Evolutionary conservation across 495 filamentous ascomycete genomes (phyloP).

Genomic region (Neurospora tetraspora): DNA sequence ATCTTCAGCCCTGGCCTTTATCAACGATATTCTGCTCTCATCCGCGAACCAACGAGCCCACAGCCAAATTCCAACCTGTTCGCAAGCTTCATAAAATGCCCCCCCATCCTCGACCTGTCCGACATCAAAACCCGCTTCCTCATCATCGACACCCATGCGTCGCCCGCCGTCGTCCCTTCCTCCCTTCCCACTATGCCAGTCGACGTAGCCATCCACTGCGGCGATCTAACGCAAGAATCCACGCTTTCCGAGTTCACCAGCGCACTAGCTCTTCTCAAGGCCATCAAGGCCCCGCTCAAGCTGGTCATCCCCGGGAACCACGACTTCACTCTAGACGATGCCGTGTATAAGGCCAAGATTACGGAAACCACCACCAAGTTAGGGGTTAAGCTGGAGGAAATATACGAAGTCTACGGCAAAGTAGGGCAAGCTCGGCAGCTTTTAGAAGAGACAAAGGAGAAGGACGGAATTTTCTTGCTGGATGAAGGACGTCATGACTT

Average conservation of each 20-base stretch:
- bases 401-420: background rate
- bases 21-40: background rate
- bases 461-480: background rate
- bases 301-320: conserved; percentile 69
- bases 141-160: conserved; percentile 50
- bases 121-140: conserved; percentile 27
- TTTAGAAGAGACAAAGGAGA: background rate
- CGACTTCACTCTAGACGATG: conserved; percentile 54
- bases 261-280: conserved; percentile 41
- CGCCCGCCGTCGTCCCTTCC: background rate
- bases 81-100: conserved; percentile 9
- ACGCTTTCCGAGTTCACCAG: conserved; percentile 38
- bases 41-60: background rate
- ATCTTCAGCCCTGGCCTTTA: background rate
- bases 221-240: conserved; percentile 56
- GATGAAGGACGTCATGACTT: conserved; percentile 22
- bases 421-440: background rate
- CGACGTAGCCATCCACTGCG: conserved; percentile 58
- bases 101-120: background rate
- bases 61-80: background rate
- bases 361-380: background rate
- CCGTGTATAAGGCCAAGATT: background rate
- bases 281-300: conserved; percentile 50
- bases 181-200: conserved; percentile 11
- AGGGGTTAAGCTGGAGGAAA: background rate